These are phyloP conservation scores for Stellera chamaejasme DNA, from an alignment of 345 rosid genomes.

Conservation along the genomic window DNA sequence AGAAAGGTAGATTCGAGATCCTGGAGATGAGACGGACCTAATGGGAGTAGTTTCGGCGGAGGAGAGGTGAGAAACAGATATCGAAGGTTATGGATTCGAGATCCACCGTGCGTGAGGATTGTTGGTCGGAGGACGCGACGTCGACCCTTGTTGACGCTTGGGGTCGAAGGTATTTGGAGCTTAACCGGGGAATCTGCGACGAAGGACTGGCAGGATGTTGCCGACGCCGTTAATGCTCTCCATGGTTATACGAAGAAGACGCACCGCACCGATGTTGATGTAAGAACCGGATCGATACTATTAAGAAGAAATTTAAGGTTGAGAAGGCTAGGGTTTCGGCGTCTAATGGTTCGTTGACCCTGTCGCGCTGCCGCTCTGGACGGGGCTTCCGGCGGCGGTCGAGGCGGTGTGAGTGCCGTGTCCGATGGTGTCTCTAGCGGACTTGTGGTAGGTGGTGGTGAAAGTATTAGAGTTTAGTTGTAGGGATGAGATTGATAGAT, in stretches of 20 bases:
- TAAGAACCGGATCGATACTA: conserved; percentile 94
- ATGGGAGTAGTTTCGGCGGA: too few species aligned
- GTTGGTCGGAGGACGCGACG: conserved; percentile 99
- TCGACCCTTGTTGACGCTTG: conserved; percentile 88
- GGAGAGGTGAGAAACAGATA: too few species aligned
- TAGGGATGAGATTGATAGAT: too few species aligned
- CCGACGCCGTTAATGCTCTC: conserved; percentile 81
- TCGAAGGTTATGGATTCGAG: too few species aligned
- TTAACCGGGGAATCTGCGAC: conserved; percentile 89
- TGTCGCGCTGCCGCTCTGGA: conserved; percentile 89
- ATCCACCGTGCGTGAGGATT: conserved; percentile 93
- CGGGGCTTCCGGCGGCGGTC: too few species aligned
- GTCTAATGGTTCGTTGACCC: conserved; percentile 39
- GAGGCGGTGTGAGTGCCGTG: too few species aligned
- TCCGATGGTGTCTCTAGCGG: too few species aligned
- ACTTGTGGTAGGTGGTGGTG: too few species aligned
- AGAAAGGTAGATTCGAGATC: too few species aligned
- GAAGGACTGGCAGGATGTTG: conserved; percentile 98
- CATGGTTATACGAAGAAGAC: conserved; percentile 87
- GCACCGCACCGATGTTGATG: conserved; percentile 94
- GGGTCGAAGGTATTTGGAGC: conserved; percentile 86
- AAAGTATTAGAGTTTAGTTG: too few species aligned
- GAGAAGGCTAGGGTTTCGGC: conserved; percentile 75
- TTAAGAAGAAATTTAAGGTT: conserved; percentile 91
- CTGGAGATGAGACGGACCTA: too few species aligned